Base-by-base conservation (phyloP, 306 rosid genomes). In the Medicago ruthenica region DNA sequence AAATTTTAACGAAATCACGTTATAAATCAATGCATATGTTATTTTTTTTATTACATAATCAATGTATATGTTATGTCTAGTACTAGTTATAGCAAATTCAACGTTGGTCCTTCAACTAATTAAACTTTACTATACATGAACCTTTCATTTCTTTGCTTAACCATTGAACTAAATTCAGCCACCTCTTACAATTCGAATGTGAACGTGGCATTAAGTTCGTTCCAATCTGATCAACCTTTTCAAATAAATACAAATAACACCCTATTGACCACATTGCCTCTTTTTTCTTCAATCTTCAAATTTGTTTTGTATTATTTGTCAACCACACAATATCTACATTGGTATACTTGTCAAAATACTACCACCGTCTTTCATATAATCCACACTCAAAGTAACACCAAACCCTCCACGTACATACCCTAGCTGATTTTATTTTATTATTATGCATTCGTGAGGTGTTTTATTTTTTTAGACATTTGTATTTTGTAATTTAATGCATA, bases 351-450 rank as follows among this genome's bases (percentile, higher is more conserved):
- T 81, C 81, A 81, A 81, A 70, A 64, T 27, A 64, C 67, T 16
- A 42, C 67, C 73, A 47, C 77, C 70, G 58, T 77, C 75, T 1
- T 55, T 64, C 79, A 45, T 16, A 36, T 40, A 45, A 65, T 3
- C 73, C 68, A 62, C 76, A 60, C 71, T 53, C 72, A 57, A 58
- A 71, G 13, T 45, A 12, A 70, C 79, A 59, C 45, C 57, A 44
- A 75, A 64, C 67, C 71, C 55, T 67, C 67, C 80, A 76, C 79
- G 72, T 67, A 59, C 81, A 67, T 73, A 44, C 72, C 55, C 70
- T 21, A 67, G 21, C 1, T 17, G 6, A 41, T 7, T 16, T 12
- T 59, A 27, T 24, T 6, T 18, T 16, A 21, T 18, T 16, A 21
- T 12, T 18, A 40, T 47, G 17, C 44, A 16, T 22, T 15, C 1